Evolutionary conservation across 2,329 filamentous ascomycete genomes (phyloP), one percentile per base, ranked within the genome.

Genomic region (Nectriaceae sp.): DNA sequence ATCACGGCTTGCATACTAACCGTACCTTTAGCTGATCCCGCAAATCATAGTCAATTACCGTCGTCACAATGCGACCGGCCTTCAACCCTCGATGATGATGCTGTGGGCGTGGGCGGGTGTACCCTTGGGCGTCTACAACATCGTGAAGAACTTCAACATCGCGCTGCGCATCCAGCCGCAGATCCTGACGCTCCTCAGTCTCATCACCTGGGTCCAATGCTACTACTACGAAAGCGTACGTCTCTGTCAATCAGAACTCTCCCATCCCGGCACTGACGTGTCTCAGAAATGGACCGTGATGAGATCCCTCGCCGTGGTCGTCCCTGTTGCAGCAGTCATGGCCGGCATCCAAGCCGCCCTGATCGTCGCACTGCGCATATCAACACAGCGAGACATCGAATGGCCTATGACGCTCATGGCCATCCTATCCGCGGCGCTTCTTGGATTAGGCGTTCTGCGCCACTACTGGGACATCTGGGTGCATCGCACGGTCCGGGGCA

Each of bases 51-150:
- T 87, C 59, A 89, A 89, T 59, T 83, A 85, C 58, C 76, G 79
- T 4, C 74, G 85, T 1, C 84, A 88, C 63, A 76, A 87, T 70
- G 84, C 84, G 1, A 78, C 74, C 1, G 85, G 85, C 1, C 72
- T 89, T 0, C 84, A 88, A 42, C 77, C 81, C 0, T 81, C 82
- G 0, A 88, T 89, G 85, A 88, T 89, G 84, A 78, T 89, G 63
- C 73, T 88, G 2, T 89, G 85, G 78, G 82, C 83, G 0, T 80
- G 76, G 70, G 85, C 85, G 2, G 85, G 85, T 0, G 80, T 88
- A 0, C 85, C 85, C 1, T 71, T 89, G 0, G 86, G 85, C 2
- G 72, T 74, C 4, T 75, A 75, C 56, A 75, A 75, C 49, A 71
- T 75, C 29, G 69, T 71, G 20, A 62, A 68, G 44, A 60, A 63